Percentiles rank a stretch among this genome's conserved stretches.
Evolutionary conservation across 2,329 filamentous ascomycete species (phyloP).

Genomic region (Claviceps paspali): DNA sequence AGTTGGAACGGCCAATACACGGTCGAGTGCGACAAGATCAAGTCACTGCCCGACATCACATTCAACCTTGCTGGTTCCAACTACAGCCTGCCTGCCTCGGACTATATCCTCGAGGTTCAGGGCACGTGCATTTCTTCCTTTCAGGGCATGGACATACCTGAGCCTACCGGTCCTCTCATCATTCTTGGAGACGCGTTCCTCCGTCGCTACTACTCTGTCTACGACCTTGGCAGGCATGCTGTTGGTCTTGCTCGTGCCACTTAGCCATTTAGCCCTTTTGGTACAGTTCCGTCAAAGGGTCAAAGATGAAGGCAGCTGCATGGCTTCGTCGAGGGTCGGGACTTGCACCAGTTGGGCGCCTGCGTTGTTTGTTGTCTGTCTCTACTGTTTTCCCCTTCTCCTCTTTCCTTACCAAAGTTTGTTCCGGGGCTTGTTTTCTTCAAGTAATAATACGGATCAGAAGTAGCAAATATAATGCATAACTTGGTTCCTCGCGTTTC

Average conservation of each 20-base stretch:
- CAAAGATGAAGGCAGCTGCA: background rate
- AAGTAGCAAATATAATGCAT: conserved; percentile 1
- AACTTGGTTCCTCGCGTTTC: conserved; percentile 10
- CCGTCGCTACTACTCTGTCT: conserved; percentile 87
- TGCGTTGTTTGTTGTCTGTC: no score
- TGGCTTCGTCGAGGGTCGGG: background rate
- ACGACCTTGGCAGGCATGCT: conserved; percentile 77
- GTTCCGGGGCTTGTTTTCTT: no score
- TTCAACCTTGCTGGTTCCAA: conserved; percentile 85
- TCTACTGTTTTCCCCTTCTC: no score
- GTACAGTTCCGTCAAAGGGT: background rate
- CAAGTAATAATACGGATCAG: background rate
- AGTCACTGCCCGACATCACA: conserved; percentile 73
- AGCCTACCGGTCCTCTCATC: conserved; percentile 76
- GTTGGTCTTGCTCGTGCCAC: conserved; percentile 84
- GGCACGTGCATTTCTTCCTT: conserved; percentile 95
- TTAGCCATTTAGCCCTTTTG: background rate
- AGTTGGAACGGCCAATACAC: conserved; percentile 93
- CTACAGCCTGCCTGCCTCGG: conserved; percentile 75
- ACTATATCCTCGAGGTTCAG: conserved; percentile 93
- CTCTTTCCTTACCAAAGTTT: no score
- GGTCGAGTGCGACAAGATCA: conserved; percentile 74
- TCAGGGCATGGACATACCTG: conserved; percentile 89
- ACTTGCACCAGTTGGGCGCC: no score
- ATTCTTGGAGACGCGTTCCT: conserved; percentile 85